A percentile compares a stretch with the other conserved stretches of the same genome.
These are phyloP conservation scores for Chaetomium sp. DNA, from an alignment of 2,329 filamentous ascomycete genomes.

Conservation along the genomic window DNA sequence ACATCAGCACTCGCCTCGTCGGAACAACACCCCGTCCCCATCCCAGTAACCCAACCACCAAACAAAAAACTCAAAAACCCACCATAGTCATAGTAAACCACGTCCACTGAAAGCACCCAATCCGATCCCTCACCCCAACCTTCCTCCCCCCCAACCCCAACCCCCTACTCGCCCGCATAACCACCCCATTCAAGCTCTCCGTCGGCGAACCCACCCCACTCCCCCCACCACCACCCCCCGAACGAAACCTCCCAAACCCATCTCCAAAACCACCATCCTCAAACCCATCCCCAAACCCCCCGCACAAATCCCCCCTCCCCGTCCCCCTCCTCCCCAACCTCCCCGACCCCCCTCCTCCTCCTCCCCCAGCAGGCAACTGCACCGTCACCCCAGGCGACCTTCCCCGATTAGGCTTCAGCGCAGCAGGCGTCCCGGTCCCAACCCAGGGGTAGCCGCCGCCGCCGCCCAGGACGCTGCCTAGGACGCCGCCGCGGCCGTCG, in stretches of 20 bases:
- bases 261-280: neutral
- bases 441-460: too few species aligned
- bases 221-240: neutral
- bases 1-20: neutral
- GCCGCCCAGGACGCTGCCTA: too few species aligned
- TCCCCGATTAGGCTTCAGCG: too few species aligned
- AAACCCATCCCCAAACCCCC: too few species aligned
- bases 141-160: slow-evolving; percentile 13
- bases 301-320: too few species aligned
- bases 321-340: neutral
- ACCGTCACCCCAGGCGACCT: neutral
- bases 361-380: neutral
- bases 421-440: too few species aligned
- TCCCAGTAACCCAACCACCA: neutral
- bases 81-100: slow-evolving; percentile 73
- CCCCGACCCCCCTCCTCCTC: too few species aligned
- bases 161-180: slow-evolving; percentile 17
- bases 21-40: too few species aligned
- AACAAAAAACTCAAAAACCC: neutral
- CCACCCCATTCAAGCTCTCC: slow-evolving; percentile 27
- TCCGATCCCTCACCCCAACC: slow-evolving; percentile 52
- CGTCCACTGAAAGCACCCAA: slow-evolving; percentile 66
- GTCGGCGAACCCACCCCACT: neutral
- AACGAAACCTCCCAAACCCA: neutral
- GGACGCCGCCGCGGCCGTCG: neutral